Conservation (phyloP, 495 filamentous ascomycete genomes). For the Lophiotrema nucula region DNA sequence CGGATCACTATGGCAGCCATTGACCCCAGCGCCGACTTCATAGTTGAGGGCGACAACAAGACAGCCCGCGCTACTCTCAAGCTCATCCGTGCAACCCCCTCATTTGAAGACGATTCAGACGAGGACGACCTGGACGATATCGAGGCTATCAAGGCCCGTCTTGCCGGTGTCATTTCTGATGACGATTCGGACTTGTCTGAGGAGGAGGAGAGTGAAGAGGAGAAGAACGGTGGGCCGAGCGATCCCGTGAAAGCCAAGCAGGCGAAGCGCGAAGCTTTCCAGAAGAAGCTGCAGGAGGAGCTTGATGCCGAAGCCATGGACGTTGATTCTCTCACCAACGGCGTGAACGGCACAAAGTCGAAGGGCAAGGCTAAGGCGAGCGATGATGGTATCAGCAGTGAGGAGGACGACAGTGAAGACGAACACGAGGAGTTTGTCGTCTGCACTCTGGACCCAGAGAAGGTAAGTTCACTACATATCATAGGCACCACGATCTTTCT, state of each 20-base stretch:
- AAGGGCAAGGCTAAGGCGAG: conserved; percentile 81
- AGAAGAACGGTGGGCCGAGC: conserved; percentile 83
- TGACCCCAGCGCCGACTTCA: conserved; percentile 74
- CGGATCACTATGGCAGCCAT: conserved; percentile 98
- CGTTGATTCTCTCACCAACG: conserved; percentile 59
- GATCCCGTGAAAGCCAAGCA: conserved; percentile 86
- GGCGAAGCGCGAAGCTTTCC: conserved; percentile 65
- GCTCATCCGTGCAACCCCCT: conserved; percentile 67
- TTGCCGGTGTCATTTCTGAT: conserved; percentile 45
- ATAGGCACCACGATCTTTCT: conserved; percentile 21
- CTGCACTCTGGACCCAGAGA: conserved; percentile 88
- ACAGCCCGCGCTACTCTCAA: conserved; percentile 82
- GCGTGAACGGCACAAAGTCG: conserved; percentile 55
- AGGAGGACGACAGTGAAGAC: conserved; percentile 61
- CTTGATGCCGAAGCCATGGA: conserved; percentile 63
- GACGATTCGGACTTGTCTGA: conserved; percentile 56
- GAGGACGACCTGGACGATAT: conserved; percentile 53
- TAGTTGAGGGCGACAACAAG: conserved; percentile 58
- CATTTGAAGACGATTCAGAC: conserved; percentile 40
- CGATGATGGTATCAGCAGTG: conserved; percentile 54
- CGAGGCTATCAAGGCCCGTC: conserved; percentile 61
- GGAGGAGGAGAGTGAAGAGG: conserved; percentile 62
- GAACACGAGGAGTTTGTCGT: conserved; percentile 84
- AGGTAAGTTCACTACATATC: conserved; percentile 49
- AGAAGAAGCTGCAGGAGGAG: conserved; percentile 45